Base-by-base conservation (phyloP, 2,329 filamentous ascomycete genomes). In the Pseudopithomyces maydicus region DNA sequence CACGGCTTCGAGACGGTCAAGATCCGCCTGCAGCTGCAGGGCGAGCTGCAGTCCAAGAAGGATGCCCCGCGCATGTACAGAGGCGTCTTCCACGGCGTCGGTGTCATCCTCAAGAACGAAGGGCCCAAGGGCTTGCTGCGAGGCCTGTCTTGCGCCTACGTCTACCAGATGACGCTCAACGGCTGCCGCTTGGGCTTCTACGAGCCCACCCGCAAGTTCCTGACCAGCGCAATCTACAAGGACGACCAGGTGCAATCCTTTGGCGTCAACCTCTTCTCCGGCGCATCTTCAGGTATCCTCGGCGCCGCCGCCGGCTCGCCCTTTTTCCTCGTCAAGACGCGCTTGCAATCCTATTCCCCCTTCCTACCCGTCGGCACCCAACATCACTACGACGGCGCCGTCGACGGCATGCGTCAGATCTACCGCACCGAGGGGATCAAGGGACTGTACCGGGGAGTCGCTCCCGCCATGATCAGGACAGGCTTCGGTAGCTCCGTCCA, bases 1-100 rank as follows among this genome's bases (percentile, higher is more conserved):
- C 95, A 99, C 79, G 93, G 93, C 55, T 98, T 98, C 80, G 95
- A 99, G 80, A 98, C 94, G 12, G 92, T 99, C 76, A 99, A 99
- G 85, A 98, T 98, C 74, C 90, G 93, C 71, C 88, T 99, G 85
- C 95, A 99, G 81, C 79, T 99, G 54, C 95, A 99, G 78, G 95
- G 95, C 77, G 95, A 99, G 78, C 85, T 99, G 54, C 92, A 97
- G 73, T 83, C 88, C 56, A 97, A 93, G 75, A 87, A 88, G 66
- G 88, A 92, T 74, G 91, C 94, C 56, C 90, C 90, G 64, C 90
- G 92, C 71, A 85, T 96, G 79, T 99, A 99, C 81, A 88, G 86
- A 62, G 95, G 95, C 33, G 94, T 96, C 29, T 80, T 97, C 64
- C 95, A 99, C 75, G 95, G 93, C 65, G 90, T 97, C 52, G 86